Conservation (phyloP, 2,329 filamentous ascomycete genomes). For the Penicillium paneum region DNA sequence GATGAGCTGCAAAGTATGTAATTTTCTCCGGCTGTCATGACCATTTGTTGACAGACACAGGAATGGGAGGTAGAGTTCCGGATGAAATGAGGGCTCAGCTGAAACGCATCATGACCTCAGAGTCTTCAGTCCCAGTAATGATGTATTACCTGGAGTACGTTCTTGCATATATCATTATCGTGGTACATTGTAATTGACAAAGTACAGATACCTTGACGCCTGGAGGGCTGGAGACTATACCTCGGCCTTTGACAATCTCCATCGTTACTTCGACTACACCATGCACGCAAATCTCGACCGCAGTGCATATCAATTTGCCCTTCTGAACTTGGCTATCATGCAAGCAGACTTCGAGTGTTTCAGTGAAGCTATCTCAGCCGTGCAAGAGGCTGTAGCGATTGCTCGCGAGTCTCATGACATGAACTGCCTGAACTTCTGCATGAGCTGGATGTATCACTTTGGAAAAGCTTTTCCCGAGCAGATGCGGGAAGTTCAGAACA, state of each 20-base stretch:
- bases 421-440: slow-evolving; percentile 86
- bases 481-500: slow-evolving; percentile 66
- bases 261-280: slow-evolving; percentile 95
- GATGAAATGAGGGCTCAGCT: slow-evolving; percentile 70
- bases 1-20: slow-evolving; percentile 73
- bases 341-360: slow-evolving; percentile 95
- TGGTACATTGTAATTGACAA: slow-evolving; percentile 12
- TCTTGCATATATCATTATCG: background rate
- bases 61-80: slow-evolving; percentile 74
- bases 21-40: slow-evolving; percentile 19
- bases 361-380: slow-evolving; percentile 83
- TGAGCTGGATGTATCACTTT: slow-evolving; percentile 95
- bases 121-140: slow-evolving; percentile 66
- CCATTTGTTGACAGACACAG: slow-evolving; percentile 44
- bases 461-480: slow-evolving; percentile 77
- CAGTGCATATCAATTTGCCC: slow-evolving; percentile 87
- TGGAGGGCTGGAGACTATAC: slow-evolving; percentile 90
- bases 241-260: slow-evolving; percentile 83
- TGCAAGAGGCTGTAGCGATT: slow-evolving; percentile 93
- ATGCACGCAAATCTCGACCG: slow-evolving; percentile 75
- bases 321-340: slow-evolving; percentile 88
- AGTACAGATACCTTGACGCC: slow-evolving; percentile 73
- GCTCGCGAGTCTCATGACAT: slow-evolving; percentile 91
- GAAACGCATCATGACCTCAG: slow-evolving; percentile 63
- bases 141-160: slow-evolving; percentile 69